Base-by-base conservation (phyloP, 2,329 filamentous ascomycete genomes). In the Pyrenochaeta sp. region DNA sequence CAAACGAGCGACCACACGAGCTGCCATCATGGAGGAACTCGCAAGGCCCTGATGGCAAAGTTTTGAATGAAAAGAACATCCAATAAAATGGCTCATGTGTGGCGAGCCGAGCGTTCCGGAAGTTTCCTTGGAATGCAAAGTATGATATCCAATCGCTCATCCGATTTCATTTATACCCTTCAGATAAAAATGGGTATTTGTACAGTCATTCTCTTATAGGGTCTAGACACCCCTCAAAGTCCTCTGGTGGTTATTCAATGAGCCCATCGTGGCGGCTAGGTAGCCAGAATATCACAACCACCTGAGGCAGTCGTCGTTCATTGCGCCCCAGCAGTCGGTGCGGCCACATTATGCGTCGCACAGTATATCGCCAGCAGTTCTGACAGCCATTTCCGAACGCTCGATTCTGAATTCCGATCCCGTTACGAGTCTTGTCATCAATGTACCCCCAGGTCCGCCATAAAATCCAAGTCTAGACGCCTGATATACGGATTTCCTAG, bases 381-480 rank as follows among this genome's bases (percentile, higher is more conserved):
- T 63, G 51, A 40, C 46, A 56, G n/a, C 60, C 62, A 65, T 45
- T 63, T 58, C 6, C 51, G 60, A 33, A 54, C 33, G 61, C 62
- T 20, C 56, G 47, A 32, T 61, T 60, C 14, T 63, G 49, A 29
- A 65, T 17, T 65, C 57, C 2, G 62, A 60, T 12, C 46, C 51
- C n/a, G 62, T 57, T 7, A 63, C 58, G 27, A 63, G 45, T 9
- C 60, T 18, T 47, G 48, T 60, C 60, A 63, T 42, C 54, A 56
- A 30, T 65, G 63, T 21, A 44, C 43, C 11, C 30, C 53, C 7
- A 53, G 48, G 18, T 57, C 55, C 2, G 51, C 44, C 35, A 63
- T 12, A 21, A 61, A 61, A 20, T 39, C 56, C 21, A 47, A 57
- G 2, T 47, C 45, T 20, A 58, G 36, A 10, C 31, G 33, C 14